Evolutionary conservation across 768 basidiomycete species (phyloP).

Genomic region (Asterophora parasitica): DNA sequence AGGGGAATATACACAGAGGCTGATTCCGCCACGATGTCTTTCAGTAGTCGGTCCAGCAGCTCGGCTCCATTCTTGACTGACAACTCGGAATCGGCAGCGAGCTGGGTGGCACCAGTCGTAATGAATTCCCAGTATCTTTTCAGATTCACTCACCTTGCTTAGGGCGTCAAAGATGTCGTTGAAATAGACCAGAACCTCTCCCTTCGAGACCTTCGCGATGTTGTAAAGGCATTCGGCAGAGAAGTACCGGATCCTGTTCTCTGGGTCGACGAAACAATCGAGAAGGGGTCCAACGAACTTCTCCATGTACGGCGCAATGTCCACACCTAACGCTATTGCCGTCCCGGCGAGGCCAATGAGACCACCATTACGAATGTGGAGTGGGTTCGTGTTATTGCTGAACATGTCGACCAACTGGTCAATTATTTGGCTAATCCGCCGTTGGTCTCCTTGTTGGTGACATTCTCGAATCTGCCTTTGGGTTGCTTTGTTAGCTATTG

Average conservation of each 20-base stretch:
- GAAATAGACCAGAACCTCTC: conserved; percentile 94
- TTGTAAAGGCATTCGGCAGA: conserved; percentile 98
- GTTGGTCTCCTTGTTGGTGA: conserved; percentile 74
- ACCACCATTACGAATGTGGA: conserved; percentile 91
- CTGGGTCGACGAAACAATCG: conserved; percentile 88
- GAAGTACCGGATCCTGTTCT: conserved; percentile 95
- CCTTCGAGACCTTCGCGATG: conserved; percentile 95
- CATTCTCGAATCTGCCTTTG: conserved; percentile 81
- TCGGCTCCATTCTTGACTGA: conserved; percentile 99
- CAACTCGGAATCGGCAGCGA: conserved; percentile 90
- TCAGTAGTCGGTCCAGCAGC: conserved; percentile 91
- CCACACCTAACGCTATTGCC: conserved; percentile 93
- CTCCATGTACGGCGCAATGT: conserved; percentile 91
- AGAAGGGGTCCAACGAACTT: conserved; percentile 87
- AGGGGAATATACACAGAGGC: conserved; percentile 92
- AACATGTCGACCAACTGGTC: conserved; percentile 96
- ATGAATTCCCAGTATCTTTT: not conserved
- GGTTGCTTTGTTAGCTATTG: not conserved
- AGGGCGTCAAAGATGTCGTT: conserved; percentile 98
- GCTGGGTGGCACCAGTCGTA: conserved; percentile 40
- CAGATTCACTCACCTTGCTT: conserved; percentile 72
- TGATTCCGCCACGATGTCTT: conserved; percentile 96
- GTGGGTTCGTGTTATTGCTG: conserved; percentile 71
- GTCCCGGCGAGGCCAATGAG: conserved; percentile 94
- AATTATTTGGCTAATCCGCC: conserved; percentile 80